Evolutionary conservation across 1,284 basidiomycete species (phyloP), one percentile per base, ranked within the genome.

Genomic region (Boletus sp.): DNA sequence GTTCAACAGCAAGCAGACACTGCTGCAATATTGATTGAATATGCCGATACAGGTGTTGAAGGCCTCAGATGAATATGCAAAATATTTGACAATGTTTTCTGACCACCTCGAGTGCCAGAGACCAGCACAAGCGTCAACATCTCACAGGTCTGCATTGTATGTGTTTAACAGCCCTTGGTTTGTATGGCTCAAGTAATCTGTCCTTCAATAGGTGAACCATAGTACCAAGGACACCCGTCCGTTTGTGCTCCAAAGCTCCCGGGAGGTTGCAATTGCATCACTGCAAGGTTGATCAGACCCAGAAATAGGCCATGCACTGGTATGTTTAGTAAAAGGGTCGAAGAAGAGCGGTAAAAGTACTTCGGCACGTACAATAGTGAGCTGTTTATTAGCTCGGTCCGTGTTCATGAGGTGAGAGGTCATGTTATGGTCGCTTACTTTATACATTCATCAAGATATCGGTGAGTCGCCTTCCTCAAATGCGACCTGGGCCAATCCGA

Each of bases 401-500:
- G 79, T 77, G n/a, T 23, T 38, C n/a, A 14, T 3, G 13, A 30
- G 16, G 28, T 25, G n/a, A n/a, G n/a, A n/a, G n/a, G 23, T 52
- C 25, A 17, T 38, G 23, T n/a, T 59, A 37, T 17, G 28, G 21
- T 46, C 25, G 19, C 53, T 49, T 6, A 65, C 43, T 3, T 1
- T 50, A 60, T 40, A 46, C 47, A n/a, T 53, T 33, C 55, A 25
- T 54, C 56, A 61, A 89, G 90, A 40, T 90, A 88, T 73, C 80
- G 80, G 27, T 82, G 81, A 23, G 94, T 98, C 4, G 95, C 94
- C 1, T 97, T 88, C 74, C 82, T 99, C 9, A 96, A 98, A 71
- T 92, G 92, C 60, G 97, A 98, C 76, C 69, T 95, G 5, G 97
- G 97, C 14, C 97, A 99, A 76, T 91, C 93, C 11, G 95, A 98